Base-by-base conservation (phyloP, 768 basidiomycete genomes). In the Lactifluus rugatus region DNA sequence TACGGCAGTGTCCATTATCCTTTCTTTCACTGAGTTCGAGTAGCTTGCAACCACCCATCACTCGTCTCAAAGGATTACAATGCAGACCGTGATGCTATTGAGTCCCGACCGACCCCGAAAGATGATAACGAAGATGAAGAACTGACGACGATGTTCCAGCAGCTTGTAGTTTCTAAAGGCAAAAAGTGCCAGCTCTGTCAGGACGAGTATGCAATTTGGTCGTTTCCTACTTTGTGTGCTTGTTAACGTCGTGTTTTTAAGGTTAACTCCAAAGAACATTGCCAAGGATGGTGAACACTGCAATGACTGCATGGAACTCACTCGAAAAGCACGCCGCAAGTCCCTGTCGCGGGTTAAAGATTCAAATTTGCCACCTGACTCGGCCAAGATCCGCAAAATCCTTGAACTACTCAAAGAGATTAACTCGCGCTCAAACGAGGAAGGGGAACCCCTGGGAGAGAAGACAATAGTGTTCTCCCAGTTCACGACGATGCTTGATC, bases 401-500 rank as follows among this genome's bases (percentile, higher is more conserved):
- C 65, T 96, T 48, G 78, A 86, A 65, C 70, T 97, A 10, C 73
- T 99, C 42, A 64, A 73, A 11, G 77, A 82, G 17, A 82, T 93
- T 52, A 79, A 84, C 16, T 72, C 76, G 48, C 76, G 81, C 52
- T 76, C 81, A 11, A 71, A 79, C 14, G 69, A 76, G 16, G 71
- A 74, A 16, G 61, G 63, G 28, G 60, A 62, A 28, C 49, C 10
- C n/a, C 5, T 45, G 13, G 44, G 28, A 60, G 92, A 96, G 68
- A 99, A 97, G 78, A 95, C 93, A 0, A 98, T 98, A 62, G 84
- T 99, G 21, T 98, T 97, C 68, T 93, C 91, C 0, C 94, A 96
- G 67, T 91, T 91, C 62, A 97, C 95, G 1, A 77, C 79, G 52
- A 83, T 90, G 87, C 74, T 99, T 60, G 83, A 94, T 69, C 68